Conservation (phyloP, 2,329 filamentous ascomycete species). For the Exophiala sideris region DNA sequence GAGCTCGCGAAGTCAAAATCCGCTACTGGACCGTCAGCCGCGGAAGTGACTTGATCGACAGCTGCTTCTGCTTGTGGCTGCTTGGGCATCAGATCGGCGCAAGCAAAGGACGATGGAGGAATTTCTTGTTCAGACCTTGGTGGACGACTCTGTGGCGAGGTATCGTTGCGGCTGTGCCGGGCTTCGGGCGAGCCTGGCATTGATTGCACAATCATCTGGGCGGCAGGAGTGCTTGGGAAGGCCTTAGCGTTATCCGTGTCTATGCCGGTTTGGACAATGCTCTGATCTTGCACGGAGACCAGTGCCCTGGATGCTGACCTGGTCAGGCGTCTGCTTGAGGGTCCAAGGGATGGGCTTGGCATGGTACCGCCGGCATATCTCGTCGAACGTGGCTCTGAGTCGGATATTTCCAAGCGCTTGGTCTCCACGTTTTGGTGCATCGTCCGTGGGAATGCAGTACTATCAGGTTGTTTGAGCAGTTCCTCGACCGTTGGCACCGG, state of each 20-base stretch:
- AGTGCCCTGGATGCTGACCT: constrained; percentile 6
- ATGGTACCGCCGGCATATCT: neutral
- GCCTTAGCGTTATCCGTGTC: neutral
- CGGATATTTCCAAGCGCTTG: constrained; percentile 1
- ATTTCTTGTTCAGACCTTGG: too few relatives aligned
- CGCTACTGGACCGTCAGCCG: neutral
- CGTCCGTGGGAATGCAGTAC: constrained; percentile 1
- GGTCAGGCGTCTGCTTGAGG: constrained; percentile 1
- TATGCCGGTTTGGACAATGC: neutral
- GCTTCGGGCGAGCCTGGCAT: constrained; percentile 14
- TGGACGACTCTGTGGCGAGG: too few relatives aligned
- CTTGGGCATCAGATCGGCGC: too few relatives aligned
- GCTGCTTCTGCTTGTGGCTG: too few relatives aligned
- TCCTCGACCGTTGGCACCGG: constrained; percentile 20
- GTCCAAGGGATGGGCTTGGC: constrained; percentile 4
- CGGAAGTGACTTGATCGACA: neutral
- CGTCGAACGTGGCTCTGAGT: constrained; percentile 1
- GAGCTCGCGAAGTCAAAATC: neutral
- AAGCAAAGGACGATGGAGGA: too few relatives aligned
- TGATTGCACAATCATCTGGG: constrained; percentile 14
- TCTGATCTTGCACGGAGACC: neutral
- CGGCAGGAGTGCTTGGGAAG: constrained; percentile 19
- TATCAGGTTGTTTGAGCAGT: constrained; percentile 11
- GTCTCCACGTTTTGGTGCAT: neutral
- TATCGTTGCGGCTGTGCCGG: neutral